Base-by-base conservation (phyloP, 768 basidiomycete genomes). In the Dacryopinax primogenitus region DNA sequence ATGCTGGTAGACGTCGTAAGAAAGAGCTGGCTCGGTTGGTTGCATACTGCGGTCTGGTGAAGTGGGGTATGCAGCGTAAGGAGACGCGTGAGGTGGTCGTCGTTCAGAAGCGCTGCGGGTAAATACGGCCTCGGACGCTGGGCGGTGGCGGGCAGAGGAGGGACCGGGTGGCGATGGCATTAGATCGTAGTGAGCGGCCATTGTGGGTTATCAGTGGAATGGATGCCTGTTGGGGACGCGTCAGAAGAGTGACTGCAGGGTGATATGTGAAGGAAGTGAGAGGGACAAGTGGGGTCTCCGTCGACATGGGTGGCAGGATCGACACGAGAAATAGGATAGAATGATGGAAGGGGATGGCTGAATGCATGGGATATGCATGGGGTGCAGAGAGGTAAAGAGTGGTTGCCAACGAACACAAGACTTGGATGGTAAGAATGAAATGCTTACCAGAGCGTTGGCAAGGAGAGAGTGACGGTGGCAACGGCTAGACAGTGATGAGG, bases 1-100 rank as follows among this genome's bases (percentile, higher is more conserved):
- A 72, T 92, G 90, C 1, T 86, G 81, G 74, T 90, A 89, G 26
- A 90, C 87, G 75, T 91, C 88, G 23, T 58, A 58, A 4, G 11
- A 2, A 30, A 58, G 51, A 32, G 13, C 21, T 58, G 51, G 9
- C 26, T 58, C 51, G 30, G 51, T 23, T 30, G 18, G 51, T 18
- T 23, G 51, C 51, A 58, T 58, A 30, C 18, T 58, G 51, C 45
- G 45, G 7, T 47, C 45, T 47, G 51, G 51, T 21, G 51, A 15
- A 30, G 18, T 7, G 51, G 51, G 51, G 18, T 58, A 58, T 30
- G 26, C 51, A 28, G 11, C 13, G 51, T 58, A 58, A 3, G 12
- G 51, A 11, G 51, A 13, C 51, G 51, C 51, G 23, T 30, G 4
- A 15, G 51, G 51, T 58, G 51, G 51, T 58, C 51, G 51, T 13